Base-by-base conservation (phyloP, 352 stramenopile species). In the Globisporangium lucens region DNA sequence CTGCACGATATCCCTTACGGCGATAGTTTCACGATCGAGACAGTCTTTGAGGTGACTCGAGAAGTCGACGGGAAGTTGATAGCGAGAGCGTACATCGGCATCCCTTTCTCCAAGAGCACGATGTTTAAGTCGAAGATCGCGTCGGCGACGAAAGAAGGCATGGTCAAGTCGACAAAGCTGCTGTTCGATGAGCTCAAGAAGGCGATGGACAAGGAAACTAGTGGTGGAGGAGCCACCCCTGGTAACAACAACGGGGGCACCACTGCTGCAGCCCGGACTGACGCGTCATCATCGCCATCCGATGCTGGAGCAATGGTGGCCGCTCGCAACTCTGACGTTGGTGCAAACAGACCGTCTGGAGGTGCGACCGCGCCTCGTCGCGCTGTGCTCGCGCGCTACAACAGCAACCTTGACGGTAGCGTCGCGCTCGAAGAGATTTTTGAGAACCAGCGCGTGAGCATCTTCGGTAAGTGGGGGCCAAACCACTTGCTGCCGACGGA, bases 61-160 rank as follows among this genome's bases (percentile, higher is more conserved):
- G 80, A 86, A 13, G 58, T 67, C 2, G 72, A 80, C 12, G 79
- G 73, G 10, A 74, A 78, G 43, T 71, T 72, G 5, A 58, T 75
- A 8, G 82, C 75, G 2, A 75, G 77, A 30, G 85, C 91, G n/a
- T 91, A 77, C 59, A 74, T 91, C 6, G 83, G 67, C 38, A 78
- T 95, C 53, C 85, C 85, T 56, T 95, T 95, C 70, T 89, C 80
- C 20, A 95, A 93, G 63, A 87, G 79, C 51, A 93, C 85, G 27
- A 90, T 95, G 81, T 95, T 92, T 66, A 90, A 90, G 74, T 81
- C 77, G 4, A 95, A 93, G 73, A 95, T 95, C 52, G 74, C 85
- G n/a, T 90, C 85, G 3, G 77, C 69, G 4, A 89, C 82, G 10
- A 85, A 85, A 59, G 84, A 92, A 35, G 84, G 84, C 4, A 70